Base-by-base conservation (phyloP, 148 eudicot genomes). In the Spergularia bocconei region DNA sequence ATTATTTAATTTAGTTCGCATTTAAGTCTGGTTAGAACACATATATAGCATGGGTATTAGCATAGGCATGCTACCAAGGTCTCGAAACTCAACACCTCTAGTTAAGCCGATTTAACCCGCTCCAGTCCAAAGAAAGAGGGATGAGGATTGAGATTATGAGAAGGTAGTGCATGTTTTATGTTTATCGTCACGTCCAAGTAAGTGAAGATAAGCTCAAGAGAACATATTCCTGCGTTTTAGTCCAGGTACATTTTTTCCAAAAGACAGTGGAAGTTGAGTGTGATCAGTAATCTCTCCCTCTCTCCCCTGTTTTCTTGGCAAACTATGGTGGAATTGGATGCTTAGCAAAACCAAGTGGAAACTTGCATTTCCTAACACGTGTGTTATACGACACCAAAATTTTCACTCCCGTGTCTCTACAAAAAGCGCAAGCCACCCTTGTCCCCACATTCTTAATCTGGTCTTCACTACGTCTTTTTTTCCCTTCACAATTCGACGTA, bases 341-440 rank as follows among this genome's bases (percentile, higher is more conserved):
- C 62, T 63, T 63, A 13, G 67, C 12, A 33, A 64, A 4, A 4
- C 68, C 2, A 33, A 2, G 48, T 38, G 12, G 48, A 2, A 65
- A 33, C 47, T 38, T 15, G 51, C 52, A 13, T 23, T 21, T 13
- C 33, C 69, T 65, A 39, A 52, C 54, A 67, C 70, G 53, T 41
- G 51, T 44, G 2, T 66, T 6, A n/a, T 47, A 66, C 70, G 16
- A 47, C 70, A 44, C 29, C 44, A 7, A 9, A 17, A 70, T 6
- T 5, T 9, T 6, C 73, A 33, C 17, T 36, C 41, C 36, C 75
- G 67, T 72, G 66, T 72, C 56, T 60, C 75, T 33, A 33, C 69
- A 16, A 13, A 58, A 36, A 57, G 41, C 38, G 25, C 65, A 67
- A 25, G 12, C 51, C 51, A 17, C 12, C 21, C 6, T 17, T 19